Evolutionary conservation across 768 basidiomycete species (phyloP), one percentile per base, ranked within the genome.

Genomic region (Sistotremastrum suecicum): DNA sequence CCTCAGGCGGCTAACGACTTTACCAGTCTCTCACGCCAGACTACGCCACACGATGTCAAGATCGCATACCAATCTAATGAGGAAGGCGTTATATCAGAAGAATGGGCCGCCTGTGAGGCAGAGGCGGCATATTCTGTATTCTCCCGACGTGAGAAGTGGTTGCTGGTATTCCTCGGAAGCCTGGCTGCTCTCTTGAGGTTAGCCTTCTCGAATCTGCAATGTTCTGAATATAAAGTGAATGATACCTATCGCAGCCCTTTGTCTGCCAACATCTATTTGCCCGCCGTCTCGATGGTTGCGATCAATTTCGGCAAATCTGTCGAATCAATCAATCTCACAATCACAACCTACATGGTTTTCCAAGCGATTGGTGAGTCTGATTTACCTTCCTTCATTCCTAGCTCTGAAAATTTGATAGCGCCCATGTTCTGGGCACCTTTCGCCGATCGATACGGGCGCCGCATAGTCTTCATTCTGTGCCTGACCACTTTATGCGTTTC

Each of bases 321-420:
- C 7, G 82, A 85, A 53, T 65, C 78, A 7, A 86, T 89, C 38
- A 88, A 87, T 57, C 58, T 90, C 37, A 84, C 85, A 5, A 79
- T 88, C 7, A 85, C 83, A 0, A 71, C 83, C 54, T 84, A 85
- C 57, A 76, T 88, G 64, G 61, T 81, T 28, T 64, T 81, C 42
- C 80, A 81, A 59, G 80, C 74, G 5, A 54, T 79, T 38, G 69
- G 79, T 80, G 48, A 45, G 50, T 39, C 9, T 32, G 8, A 11
- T 10, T 10, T 33, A n/a, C 34, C 37, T 43, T 36, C 10, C 42
- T 39, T 34, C 30, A 20, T 20, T 20, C 20, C 20, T 20, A 20
- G 20, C 20, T 20, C 20, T 20, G 20, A 20, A 20, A 20, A 20
- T 20, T 20, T 20, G 20, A 20, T 20, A 61, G 68, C 68, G n/a